Evolutionary conservation across 352 stramenopile genomes (phyloP), one percentile per base, ranked within the genome.

Genomic region (Globisporangium viniferum): DNA sequence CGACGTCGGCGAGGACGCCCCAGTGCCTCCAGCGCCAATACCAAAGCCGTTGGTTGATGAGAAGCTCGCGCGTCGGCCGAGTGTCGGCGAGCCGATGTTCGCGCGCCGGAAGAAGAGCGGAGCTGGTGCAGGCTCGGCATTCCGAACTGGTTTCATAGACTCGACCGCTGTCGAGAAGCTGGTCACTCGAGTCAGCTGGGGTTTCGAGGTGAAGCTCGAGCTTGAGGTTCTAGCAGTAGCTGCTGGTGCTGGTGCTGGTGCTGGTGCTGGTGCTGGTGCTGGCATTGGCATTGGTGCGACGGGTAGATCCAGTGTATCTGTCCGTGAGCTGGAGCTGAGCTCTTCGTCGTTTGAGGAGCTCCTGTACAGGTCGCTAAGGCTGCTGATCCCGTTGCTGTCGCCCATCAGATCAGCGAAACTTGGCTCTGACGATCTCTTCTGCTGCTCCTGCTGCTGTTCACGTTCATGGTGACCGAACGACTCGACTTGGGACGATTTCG

Each of bases 51-150:
- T 66, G 18, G 36, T 62, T 5, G 29, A 48, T 7, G 64, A 64
- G 57, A 70, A 71, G 31, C 68, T 85, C 46, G 76, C 79, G 12
- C 76, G 69, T 15, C 78, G 76, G 39, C 77, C 66, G 12, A 81
- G 67, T 5, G 62, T 75, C 1, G 69, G 71, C 22, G 70, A 71
- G 0, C 74, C 78, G 9, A 83, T 54, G 58, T 83, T 81, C 41
- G 67, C 70, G 6, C 72, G 76, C 0, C 78, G 69, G 22, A 85
- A 82, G 59, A 85, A 85, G 33, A 85, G 64, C 10, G 78, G 74
- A 15, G 44, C 64, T 48, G 54, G 44, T 8, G 53, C 58, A 0
- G 75, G 44, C 27, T 72, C 64, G 8, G 18, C 64, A 7, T n/a
- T 46, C 39, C 29, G 35, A n/a, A 14, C 62, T 8, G 74, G 63